These are phyloP conservation scores for Arthroderma sp. DNA, from an alignment of 2,329 filamentous ascomycete species.

Conservation along the genomic window DNA sequence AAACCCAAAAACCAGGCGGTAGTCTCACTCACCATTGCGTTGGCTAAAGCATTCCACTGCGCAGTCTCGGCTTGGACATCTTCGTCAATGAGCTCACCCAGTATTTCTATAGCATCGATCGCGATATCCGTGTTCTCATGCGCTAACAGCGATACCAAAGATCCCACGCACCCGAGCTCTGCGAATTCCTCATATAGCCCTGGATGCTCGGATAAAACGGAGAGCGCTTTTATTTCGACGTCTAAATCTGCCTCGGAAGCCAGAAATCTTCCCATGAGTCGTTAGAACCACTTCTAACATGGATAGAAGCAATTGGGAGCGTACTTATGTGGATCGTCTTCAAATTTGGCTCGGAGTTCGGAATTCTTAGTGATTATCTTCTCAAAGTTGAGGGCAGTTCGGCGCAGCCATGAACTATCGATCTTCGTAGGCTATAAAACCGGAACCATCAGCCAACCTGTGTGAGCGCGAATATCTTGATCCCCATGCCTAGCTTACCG, in stretches of 20 bases:
- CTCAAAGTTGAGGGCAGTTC: conserved; percentile 71
- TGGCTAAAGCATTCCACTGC: conserved; percentile 67
- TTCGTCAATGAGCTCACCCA: conserved; percentile 85
- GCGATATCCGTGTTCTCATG: conserved; percentile 97
- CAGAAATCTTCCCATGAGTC: conserved; percentile 45
- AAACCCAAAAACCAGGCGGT: too few relatives aligned
- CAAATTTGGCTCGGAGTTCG: conserved; percentile 74
- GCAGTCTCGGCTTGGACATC: conserved; percentile 69
- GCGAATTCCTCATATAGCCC: conserved; percentile 72
- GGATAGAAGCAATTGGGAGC: conserved; percentile 5
- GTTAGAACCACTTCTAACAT: conserved; percentile 11
- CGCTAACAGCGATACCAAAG: conserved; percentile 66
- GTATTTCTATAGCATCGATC: conserved; percentile 77
- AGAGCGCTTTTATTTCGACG: conserved; percentile 71
- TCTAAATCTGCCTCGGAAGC: conserved; percentile 80
- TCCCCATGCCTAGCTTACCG: conserved; percentile 19
- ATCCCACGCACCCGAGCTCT: conserved; percentile 56
- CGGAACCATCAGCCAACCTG: conserved; percentile 13
- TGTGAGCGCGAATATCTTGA: not conserved
- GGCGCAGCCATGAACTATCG: conserved; percentile 70
- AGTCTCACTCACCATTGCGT: conserved; percentile 36
- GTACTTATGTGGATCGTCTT: conserved; percentile 61
- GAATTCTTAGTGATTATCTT: conserved; percentile 84
- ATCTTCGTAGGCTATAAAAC: conserved; percentile 53
- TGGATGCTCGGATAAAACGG: conserved; percentile 74